These are phyloP conservation scores for Monosporascus cannonballus DNA, from an alignment of 2,329 filamentous ascomycete genomes.

Conservation along the genomic window DNA sequence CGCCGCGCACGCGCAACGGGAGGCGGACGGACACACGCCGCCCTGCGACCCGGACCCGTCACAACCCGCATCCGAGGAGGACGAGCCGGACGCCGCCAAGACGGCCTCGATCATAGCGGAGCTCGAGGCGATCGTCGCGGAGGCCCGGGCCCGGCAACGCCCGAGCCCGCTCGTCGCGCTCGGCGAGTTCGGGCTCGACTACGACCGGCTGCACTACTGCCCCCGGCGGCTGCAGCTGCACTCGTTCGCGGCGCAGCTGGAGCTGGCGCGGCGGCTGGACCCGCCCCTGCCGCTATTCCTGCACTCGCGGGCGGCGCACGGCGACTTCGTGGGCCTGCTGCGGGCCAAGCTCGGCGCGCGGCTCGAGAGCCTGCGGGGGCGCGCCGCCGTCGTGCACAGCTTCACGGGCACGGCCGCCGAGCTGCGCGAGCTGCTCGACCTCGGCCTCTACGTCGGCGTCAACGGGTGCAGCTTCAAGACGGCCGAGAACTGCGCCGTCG, in stretches of 20 bases:
- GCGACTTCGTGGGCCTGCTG: constrained; percentile 74
- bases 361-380: constrained; percentile 61
- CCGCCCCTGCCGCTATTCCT: constrained; percentile 84
- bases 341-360: constrained; percentile 48
- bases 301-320: constrained; percentile 81
- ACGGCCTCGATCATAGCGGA: constrained; percentile 47
- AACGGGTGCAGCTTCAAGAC: constrained; percentile 98
- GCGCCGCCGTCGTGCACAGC: constrained; percentile 77
- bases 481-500: constrained; percentile 80
- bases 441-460: constrained; percentile 87
- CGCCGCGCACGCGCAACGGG: constrained; percentile 36
- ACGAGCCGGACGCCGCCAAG: constrained; percentile 36
- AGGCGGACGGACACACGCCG: constrained; percentile 38
- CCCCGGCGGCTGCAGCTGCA: constrained; percentile 73
- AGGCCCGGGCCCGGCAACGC: constrained; percentile 40
- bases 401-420: constrained; percentile 87
- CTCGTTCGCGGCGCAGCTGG: constrained; percentile 78
- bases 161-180: constrained; percentile 62
- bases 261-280: constrained; percentile 61
- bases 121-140: constrained; percentile 58
- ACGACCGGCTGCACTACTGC: constrained; percentile 82
- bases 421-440: constrained; percentile 70
- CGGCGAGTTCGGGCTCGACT: constrained; percentile 94
- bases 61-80: constrained; percentile 43
- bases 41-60: constrained; percentile 49